Evolutionary conservation across 208 protist genomes (phyloP).

Genomic region (Leishmania tarentolae): DNA sequence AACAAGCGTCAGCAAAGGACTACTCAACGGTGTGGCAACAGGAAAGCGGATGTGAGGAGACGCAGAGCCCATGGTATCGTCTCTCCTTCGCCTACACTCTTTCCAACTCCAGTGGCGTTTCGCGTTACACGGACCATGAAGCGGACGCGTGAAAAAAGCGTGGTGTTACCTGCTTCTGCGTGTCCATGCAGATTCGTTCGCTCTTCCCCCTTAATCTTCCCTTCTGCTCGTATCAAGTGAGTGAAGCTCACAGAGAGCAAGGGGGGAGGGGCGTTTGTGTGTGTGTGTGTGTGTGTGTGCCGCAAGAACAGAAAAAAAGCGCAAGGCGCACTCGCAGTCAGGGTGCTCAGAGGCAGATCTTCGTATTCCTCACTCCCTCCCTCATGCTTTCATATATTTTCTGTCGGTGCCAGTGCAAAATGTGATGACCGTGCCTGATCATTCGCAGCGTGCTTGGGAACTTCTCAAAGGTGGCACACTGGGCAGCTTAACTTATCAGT

Average conservation of each 20-base stretch:
- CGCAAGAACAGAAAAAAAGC: background rate
- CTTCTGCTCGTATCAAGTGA: background rate
- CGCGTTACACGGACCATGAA: too few species aligned
- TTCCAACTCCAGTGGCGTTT: background rate
- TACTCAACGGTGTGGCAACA: background rate
- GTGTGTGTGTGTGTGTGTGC: background rate
- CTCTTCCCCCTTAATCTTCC: too few species aligned
- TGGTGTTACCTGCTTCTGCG: background rate
- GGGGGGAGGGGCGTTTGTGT: too few species aligned
- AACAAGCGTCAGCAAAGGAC: background rate
- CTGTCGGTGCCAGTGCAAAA: background rate
- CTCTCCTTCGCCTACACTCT: background rate
- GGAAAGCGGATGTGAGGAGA: background rate
- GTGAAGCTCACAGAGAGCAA: background rate
- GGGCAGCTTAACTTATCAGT: background rate
- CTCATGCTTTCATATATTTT: background rate
- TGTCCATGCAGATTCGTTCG: too few species aligned
- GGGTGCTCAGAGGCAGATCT: background rate
- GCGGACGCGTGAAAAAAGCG: background rate
- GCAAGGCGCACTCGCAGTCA: background rate
- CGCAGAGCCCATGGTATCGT: background rate
- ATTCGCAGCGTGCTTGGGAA: background rate
- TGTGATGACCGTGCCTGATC: background rate
- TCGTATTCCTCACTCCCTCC: background rate
- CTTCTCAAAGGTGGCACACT: background rate